Evolutionary conservation across 2,329 filamentous ascomycete genomes (phyloP), one percentile per base, ranked within the genome.

Genomic region (Cladophialophora yegresii): DNA sequence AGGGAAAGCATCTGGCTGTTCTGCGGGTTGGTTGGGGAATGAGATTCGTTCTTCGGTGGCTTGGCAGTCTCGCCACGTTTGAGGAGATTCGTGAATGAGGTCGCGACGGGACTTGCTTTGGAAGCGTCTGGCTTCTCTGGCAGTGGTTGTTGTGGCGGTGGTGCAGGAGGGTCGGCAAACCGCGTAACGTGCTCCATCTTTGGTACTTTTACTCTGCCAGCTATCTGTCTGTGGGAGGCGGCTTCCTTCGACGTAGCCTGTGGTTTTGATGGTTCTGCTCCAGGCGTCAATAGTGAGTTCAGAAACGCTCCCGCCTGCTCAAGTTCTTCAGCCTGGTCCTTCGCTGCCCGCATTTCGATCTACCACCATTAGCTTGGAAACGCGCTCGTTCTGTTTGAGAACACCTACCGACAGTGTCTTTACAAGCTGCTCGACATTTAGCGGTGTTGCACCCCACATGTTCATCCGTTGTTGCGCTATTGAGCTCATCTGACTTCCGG

Each of bases 341-440:
- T 89, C 47, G 95, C 93, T 72, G 88, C 88, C 74, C 93, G 91
- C 84, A 98, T 91, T 79, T 99, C 95, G 72, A 87, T 85, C 92
- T 97, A 69, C 8, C 65, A 67, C 73, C 12, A 72, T 69, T 67
- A 59, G 43, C 2, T 30, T 47, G 20, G 30, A 28, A 16, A 32
- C 16, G 56, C 40, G 10, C 50, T 13, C 71, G 20, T 47, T 36
- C 53, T 16, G 16, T 2, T 36, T 28, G 26, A 16, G 13, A 4
- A 33, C 40, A 84, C 87, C 81, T 82, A 93, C 90, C 74, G 90
- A 89, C 58, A 95, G 81, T 74, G 87, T 88, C 75, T 96, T 97
- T 45, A 97, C 89, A 62, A 99, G 93, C 71, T 96, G 91, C 75
- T 99, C 95, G 50, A 96, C 95, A 6, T 92, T 96, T 68, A 97